These are phyloP conservation scores for Globisporangium ultimum DNA, from an alignment of 352 stramenopile species.

Conservation along the genomic window DNA sequence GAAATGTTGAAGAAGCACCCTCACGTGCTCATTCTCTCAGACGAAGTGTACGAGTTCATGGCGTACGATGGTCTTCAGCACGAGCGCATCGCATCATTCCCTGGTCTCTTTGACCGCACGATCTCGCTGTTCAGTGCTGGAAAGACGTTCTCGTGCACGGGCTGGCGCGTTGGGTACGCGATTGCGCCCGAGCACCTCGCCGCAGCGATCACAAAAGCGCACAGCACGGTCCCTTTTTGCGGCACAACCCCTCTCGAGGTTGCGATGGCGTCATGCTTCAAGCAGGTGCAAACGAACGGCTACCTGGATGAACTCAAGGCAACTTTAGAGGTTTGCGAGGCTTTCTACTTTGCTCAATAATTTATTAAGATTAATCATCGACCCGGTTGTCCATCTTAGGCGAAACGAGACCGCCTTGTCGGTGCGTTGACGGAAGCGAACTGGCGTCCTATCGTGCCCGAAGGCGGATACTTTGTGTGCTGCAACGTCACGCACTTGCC, in stretches of 20 bases:
- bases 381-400: slow-evolving; percentile 17
- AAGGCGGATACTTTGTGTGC: slow-evolving; percentile 96
- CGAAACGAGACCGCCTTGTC: slow-evolving; percentile 87
- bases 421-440: slow-evolving; percentile 70
- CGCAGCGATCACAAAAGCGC: slow-evolving; percentile 66
- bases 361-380: not conserved
- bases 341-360: not conserved
- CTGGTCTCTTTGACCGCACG: slow-evolving; percentile 84
- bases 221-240: slow-evolving; percentile 91
- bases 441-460: slow-evolving; percentile 89
- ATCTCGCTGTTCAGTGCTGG: slow-evolving; percentile 92
- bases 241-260: slow-evolving; percentile 94
- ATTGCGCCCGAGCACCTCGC: slow-evolving; percentile 56
- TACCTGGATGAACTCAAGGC: slow-evolving; percentile 76
- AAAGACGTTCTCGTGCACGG: slow-evolving; percentile 94
- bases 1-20: slow-evolving; percentile 80
- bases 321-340: slow-evolving; percentile 41
- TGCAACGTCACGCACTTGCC: slow-evolving; percentile 72
- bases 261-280: slow-evolving; percentile 87
- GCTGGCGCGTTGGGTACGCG: slow-evolving; percentile 90
- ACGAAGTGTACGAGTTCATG: slow-evolving; percentile 99
- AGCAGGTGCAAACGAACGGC: slow-evolving; percentile 83
- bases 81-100: slow-evolving; percentile 71
- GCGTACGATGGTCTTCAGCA: slow-evolving; percentile 77
- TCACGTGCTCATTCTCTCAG: slow-evolving; percentile 91